Base-by-base conservation (phyloP, 768 basidiomycete species). In the Porpolomopsis calyptriformis region DNA sequence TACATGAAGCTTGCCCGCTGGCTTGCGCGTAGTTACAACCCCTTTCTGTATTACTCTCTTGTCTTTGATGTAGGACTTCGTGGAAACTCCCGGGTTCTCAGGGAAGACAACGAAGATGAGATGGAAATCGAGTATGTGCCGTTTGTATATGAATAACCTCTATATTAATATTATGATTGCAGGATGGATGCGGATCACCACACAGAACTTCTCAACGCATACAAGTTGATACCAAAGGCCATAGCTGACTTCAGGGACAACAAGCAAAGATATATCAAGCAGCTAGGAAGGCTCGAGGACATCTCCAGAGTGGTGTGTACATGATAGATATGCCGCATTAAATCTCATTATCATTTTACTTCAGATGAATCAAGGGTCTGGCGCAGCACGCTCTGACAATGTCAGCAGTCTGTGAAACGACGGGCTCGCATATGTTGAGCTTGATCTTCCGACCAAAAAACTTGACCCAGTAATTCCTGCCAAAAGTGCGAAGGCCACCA, bases 401-500 rank as follows among this genome's bases (percentile, higher is more conserved):
- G 27, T 26, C 31, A 20, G 47, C 4, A 35, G 49, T 27, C 39
- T 51, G 14, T 22, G 25, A 14, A 20, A 48, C 4, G 23, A 23
- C 18, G 41, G 45, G 10, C 45, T 50, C 4, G 29, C 24, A n/a
- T 50, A 47, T 34, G 29, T 41, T 27, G 45, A 45, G 18, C 19
- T 41, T 1, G 48, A 49, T 24, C 24, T 36, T 8, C 33, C 35
- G 14, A n/a, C 34, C 14, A 24, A 29, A 39, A 19, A 19, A n/a
- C 27, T 46, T 24, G 4, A 39, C 23, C 45, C 49, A 29, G 4
- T 16, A n/a, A 55, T 51, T 4, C 45, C 52, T 25, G 44, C 22
- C 26, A 51, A 44, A 26, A 49, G 36, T 12, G 16, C 40, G 24
- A 49, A 45, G 34, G 19, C 16, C 24, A 35, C 23, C 3, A 1